Evolutionary conservation across 805 yeast genomes (phyloP).

Genomic region (Phaffomyces opuntiae): DNA sequence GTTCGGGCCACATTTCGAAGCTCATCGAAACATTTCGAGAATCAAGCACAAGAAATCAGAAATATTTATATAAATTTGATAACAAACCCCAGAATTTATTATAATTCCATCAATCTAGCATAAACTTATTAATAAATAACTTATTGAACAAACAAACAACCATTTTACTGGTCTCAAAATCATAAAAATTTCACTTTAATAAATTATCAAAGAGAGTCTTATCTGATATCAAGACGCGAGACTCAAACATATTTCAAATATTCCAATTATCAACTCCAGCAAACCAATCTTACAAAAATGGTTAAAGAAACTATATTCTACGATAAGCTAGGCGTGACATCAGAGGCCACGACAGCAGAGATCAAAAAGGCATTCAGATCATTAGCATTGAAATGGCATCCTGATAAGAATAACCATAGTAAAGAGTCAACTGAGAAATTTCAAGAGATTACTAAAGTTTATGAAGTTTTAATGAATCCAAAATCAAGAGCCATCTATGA

Average conservation of each 20-base stretch:
- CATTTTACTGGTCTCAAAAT: too few species aligned
- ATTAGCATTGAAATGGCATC: constrained; percentile 68
- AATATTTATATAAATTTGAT: too few species aligned
- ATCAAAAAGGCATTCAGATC: constrained; percentile 50
- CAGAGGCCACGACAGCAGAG: constrained; percentile 38
- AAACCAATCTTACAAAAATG: constrained; percentile 31
- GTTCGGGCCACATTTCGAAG: neutral
- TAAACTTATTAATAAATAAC: too few species aligned
- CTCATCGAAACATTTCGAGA: neutral
- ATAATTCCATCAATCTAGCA: too few species aligned
- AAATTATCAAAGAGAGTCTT: too few species aligned
- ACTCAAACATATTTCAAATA: too few species aligned
- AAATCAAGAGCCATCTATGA: constrained; percentile 86
- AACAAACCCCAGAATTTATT: too few species aligned
- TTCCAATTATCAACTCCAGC: too few species aligned
- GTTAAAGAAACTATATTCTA: constrained; percentile 63
- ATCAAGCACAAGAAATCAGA: too few species aligned
- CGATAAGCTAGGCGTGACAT: constrained; percentile 49
- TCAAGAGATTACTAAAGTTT: constrained; percentile 80
- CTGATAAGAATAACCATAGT: constrained; percentile 66
- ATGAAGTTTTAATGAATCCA: constrained; percentile 75
- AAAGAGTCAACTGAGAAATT: constrained; percentile 93
- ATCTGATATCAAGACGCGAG: too few species aligned
- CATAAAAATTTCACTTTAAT: too few species aligned
- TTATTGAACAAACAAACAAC: too few species aligned